Evolutionary conservation across 345 rosid species (phyloP), one percentile per base, ranked within the genome.

Genomic region (Carallia brachiata): DNA sequence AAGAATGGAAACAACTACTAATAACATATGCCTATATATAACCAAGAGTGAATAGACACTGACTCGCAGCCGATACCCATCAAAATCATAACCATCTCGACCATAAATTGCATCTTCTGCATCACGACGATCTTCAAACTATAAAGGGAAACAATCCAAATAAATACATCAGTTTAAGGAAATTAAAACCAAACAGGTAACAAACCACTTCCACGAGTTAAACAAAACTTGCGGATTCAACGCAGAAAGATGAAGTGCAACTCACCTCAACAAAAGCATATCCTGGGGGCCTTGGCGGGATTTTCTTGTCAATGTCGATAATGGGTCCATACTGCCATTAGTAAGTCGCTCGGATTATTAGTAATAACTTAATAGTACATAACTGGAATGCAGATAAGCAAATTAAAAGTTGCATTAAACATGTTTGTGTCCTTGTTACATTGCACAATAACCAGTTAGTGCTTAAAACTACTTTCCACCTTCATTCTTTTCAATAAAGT

Each of bases 41-140:
- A 40, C 36, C n/a, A 37, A 39, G 34, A 58, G 59, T 17, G 18
- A 40, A 47, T 3, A n/a, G 36, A 27, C n/a, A 78, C 89, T 68
- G 53, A 92, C 98, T 81, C 99, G 79, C 71, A 95, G 75, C n/a
- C 91, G 87, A 23, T 65, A 81, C 99, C 98, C 98, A 81, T 89
- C 96, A 81, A 95, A 95, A 58, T 90, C 95, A 84, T 90, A 95
- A 40, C 99, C 97, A 86, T 95, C 99, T 39, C 98, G 92, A 53
- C 97, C 96, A 63, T 84, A 85, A 66, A 92, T 92, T 17, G 98
- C 98, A 85, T 92, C 97, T 73, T 92, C 96, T 77, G 99, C 99
- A 88, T 95, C 99, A 32, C 96, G 88, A 76, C 90, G 64, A 82
- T 95, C 97, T 70, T 90, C 97, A 84, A 95, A 95, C 98, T 92